Base-by-base conservation (phyloP, 192 early-diverging fungal species). In the Pecoramyces ruminantium region DNA sequence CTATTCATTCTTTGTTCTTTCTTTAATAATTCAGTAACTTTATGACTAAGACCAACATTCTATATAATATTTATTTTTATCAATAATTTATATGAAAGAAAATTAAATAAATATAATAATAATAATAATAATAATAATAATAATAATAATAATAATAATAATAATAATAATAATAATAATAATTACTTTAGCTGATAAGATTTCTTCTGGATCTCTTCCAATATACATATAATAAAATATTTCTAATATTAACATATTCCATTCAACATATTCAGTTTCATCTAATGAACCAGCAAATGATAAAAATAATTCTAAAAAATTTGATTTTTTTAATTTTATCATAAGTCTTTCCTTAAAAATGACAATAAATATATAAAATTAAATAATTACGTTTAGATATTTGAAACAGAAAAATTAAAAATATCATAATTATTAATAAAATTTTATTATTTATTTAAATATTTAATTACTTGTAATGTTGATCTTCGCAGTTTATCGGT, bases 281-380 rank as follows among this genome's bases (percentile, higher is more conserved):
- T 84, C 87, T 3, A 91, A 83, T 0, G 88, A 91, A 0, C 93
- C 93, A 0, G 93, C 89, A 21, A 96, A 86, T 0, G 92, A 89
- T 28, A 94, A 81, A n/a, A 96, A 83, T 29, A 97, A 84, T 18
- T 92, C 89, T 38, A 92, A 81, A 27, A 93, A 87, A 18, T 92
- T 86, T 38, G 90, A 87, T 79, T 92, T 85, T 29, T 91, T 84
- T 30, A 93, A 83, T 25, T 84, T 82, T 11, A 83, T 81, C 34
- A 94, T 83, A 27, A 94, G 83, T 78, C 80, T 80, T 78, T 95
- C 93, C 84, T 89, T 81, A 14, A 38, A 4, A 18, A 25, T 21
- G 34, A 14, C 2, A 14, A 78, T 30, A 29, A 2, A 25, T 21
- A 21, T 38, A 30, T 78, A 29, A 14, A 78, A 14, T 17, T 21